phyloP scores from a whole-genome alignment of 2,329 filamentous ascomycete species.

The Fusarium newnesense region DNA sequence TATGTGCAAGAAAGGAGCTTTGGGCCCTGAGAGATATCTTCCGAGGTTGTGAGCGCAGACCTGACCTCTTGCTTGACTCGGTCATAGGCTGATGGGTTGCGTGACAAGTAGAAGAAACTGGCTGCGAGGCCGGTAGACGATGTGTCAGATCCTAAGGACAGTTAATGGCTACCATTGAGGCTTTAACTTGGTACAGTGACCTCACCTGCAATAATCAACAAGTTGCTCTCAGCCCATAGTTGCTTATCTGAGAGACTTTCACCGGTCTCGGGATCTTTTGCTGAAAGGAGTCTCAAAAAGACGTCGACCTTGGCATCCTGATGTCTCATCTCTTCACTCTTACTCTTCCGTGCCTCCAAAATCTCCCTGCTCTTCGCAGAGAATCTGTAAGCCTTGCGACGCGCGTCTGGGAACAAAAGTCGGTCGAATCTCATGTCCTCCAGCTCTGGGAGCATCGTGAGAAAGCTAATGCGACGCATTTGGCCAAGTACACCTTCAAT shows the following conservation, averaged over 20 bases:
- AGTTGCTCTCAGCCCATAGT: neutral
- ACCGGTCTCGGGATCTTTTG: neutral
- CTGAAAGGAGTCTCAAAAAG: neutral
- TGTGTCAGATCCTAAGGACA: neutral
- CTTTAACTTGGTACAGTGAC: no score
- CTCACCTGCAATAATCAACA: neutral
- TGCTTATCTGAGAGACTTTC: neutral
- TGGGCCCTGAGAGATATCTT: neutral
- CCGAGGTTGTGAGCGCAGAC: neutral
- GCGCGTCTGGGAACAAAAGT: neutral
- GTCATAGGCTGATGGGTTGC: neutral
- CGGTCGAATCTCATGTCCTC: neutral
- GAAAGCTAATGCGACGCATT: neutral
- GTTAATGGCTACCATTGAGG: neutral
- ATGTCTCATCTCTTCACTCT: neutral
- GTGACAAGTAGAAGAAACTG: neutral
- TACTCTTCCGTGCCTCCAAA: neutral
- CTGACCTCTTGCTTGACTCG: neutral
- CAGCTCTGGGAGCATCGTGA: neutral
- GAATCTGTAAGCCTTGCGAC: neutral
- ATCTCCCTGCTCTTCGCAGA: neutral
- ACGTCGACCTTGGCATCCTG: neutral
- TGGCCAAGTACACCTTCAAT: neutral
- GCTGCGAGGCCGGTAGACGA: neutral
- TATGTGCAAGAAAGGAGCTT: neutral